Base-by-base conservation (phyloP, 352 stramenopile genomes). In the Globisporangium heterothallicum region DNA sequence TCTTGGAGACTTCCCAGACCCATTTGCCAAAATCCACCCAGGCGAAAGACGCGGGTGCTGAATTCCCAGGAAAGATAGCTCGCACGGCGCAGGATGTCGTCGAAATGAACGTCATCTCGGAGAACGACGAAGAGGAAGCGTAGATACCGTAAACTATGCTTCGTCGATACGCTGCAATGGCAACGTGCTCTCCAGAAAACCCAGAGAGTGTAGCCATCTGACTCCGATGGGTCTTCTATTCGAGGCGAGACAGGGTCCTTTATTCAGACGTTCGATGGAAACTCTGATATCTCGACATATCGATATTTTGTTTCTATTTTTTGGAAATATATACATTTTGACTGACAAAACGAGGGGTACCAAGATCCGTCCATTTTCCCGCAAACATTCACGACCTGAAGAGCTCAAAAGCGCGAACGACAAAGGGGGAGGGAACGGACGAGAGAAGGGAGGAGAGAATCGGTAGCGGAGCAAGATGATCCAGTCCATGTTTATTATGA, bases 401-500 rank as follows among this genome's bases (percentile, higher is more conserved):
- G 25, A 44, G 25, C 16, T 44, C 6, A 2, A 36, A 36, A 13
- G 30, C 30, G 30, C 30, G 30, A 36, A 36, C 12, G 30, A 36
- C 30, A 14, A 32, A 52, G 29, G 4, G 10, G 10, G 30, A 25
- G 27, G 34, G 27, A 34, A 34, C 6, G 6, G 9, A 19, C 35
- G 27, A 13, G 9, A 24, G 29, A 25, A 19, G 22, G 27, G 8
- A 26, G 30, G 8, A 38, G 25, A 18, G 34, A 19, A 43, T 21
- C 21, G 12, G 41, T 43, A 47, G 22, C 16, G 12, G 38, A 35
- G n/a, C 48, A 25, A 26, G 51, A 98, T 98, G 93, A 98, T 98
- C 64, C 92, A 98, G 75, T 98, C 91, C 48, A 78, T 99, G 59
- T 98, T 98, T 69, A 97, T 99, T 61, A 86, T 98, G 54, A 98